Evolutionary conservation across 2,329 filamentous ascomycete genomes (phyloP).

Genomic region (Clonostachys rosea): DNA sequence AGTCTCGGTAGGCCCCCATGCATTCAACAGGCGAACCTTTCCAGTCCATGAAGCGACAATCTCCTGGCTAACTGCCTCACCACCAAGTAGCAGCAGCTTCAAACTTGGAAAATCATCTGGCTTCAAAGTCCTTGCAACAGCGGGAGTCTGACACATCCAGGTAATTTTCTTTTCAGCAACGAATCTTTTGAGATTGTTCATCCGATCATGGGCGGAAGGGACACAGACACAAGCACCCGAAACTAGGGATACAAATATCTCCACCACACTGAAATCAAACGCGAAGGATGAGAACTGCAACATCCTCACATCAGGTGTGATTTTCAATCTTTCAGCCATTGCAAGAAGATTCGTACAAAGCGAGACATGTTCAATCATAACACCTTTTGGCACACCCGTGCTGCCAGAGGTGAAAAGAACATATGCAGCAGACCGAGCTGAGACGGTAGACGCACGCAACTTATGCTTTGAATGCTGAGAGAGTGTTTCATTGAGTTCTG

Average conservation of each 20-base stretch:
- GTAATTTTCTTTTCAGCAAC: not conserved
- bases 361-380: slow-evolving; percentile 6
- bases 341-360: slow-evolving; percentile 6
- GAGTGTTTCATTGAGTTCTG: slow-evolving; percentile 1
- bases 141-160: not conserved
- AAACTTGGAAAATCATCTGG: not conserved
- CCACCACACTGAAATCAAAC: slow-evolving; percentile 1
- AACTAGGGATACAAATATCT: not conserved
- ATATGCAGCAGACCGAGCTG: slow-evolving; percentile 2
- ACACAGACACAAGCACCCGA: not conserved
- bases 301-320: slow-evolving; percentile 3
- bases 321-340: slow-evolving; percentile 3
- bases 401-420: slow-evolving; percentile 8
- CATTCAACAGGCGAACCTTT: slow-evolving; percentile 3
- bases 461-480: not conserved
- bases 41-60: slow-evolving; percentile 3
- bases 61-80: slow-evolving; percentile 4
- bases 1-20: slow-evolving; percentile 6
- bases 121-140: not conserved
- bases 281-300: slow-evolving; percentile 1
- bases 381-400: slow-evolving; percentile 8
- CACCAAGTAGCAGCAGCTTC: slow-evolving; percentile 2
- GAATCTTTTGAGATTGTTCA: not conserved
- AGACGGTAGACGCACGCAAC: not conserved
- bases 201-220: not conserved